Percentiles rank a stretch among this genome's conserved stretches.
phyloP scores from a whole-genome alignment of 257 asterid species.

The Solanum chmielewskii region DNA sequence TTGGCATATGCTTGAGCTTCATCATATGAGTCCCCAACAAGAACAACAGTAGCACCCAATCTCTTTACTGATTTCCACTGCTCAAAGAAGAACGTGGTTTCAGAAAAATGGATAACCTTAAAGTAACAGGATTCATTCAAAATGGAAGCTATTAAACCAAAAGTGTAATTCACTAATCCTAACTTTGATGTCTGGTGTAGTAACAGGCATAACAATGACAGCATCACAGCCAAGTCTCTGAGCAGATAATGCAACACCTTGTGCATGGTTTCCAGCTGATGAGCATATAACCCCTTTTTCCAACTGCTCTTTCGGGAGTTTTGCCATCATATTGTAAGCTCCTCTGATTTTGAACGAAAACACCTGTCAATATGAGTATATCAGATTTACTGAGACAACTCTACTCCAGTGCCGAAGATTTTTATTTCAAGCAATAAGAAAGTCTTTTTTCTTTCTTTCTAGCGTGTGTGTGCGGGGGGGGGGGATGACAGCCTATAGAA shows the following conservation, averaged over 20 bases:
- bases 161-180: not conserved
- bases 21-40: constrained; percentile 84
- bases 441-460: no score
- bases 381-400: not conserved
- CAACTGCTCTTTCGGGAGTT: constrained; percentile 59
- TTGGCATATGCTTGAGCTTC: constrained; percentile 91
- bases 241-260: constrained; percentile 89
- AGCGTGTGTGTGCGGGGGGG: not conserved
- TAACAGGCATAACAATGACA: constrained; percentile 83
- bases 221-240: constrained; percentile 58
- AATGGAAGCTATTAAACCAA: not conserved
- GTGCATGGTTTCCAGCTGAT: constrained; percentile 98
- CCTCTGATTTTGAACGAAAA: constrained; percentile 94
- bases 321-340: constrained; percentile 99
- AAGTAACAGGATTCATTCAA: not conserved
- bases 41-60: constrained; percentile 85
- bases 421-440: not conserved
- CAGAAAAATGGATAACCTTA: not conserved
- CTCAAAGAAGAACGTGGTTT: not conserved
- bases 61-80: constrained; percentile 84
- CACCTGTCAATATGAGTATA: constrained; percentile 29
- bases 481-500: not conserved
- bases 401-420: not conserved
- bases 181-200: constrained; percentile 96
- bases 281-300: constrained; percentile 88